Percentiles rank a stretch among this genome's conserved stretches.
Evolutionary conservation across 257 asterid species (phyloP).

Genomic region (Perilla frutescens): DNA sequence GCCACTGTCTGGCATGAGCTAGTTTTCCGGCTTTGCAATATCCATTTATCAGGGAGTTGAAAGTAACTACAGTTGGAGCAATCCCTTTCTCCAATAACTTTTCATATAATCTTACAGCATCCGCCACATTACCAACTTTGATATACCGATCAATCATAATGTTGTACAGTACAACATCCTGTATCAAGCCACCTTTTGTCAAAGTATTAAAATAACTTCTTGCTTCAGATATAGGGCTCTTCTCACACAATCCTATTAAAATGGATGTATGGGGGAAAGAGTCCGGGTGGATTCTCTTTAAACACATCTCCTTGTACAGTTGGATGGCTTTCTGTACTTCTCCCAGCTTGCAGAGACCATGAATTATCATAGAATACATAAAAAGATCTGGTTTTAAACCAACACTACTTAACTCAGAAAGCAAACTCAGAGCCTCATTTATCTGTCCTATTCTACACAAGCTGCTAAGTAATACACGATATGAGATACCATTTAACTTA

Average conservation of each 20-base stretch:
- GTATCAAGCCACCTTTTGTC: conserved; percentile 43
- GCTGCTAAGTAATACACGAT: conserved; percentile 54
- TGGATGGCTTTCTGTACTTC: conserved; percentile 52
- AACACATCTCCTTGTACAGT: conserved; percentile 54
- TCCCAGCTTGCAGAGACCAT: conserved; percentile 74
- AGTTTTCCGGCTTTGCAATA: conserved; percentile 58
- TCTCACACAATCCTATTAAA: conserved; percentile 60
- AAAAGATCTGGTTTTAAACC: conserved; percentile 60
- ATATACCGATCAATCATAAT: conserved; percentile 69
- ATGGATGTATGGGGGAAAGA: conserved; percentile 52
- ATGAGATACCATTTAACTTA: conserved; percentile 47
- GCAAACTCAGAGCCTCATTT: conserved; percentile 61
- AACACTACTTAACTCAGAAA: conserved; percentile 51
- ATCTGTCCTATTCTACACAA: conserved; percentile 66
- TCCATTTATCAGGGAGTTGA: conserved; percentile 72
- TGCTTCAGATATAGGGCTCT: conserved; percentile 56
- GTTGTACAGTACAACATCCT: conserved; percentile 67
- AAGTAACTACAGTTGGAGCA: conserved; percentile 65
- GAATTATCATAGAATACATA: conserved; percentile 65
- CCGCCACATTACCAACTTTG: conserved; percentile 61
- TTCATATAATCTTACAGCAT: conserved; percentile 55
- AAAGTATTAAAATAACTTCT: conserved; percentile 58
- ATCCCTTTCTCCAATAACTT: conserved; percentile 61
- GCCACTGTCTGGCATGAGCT: conserved; percentile 50
- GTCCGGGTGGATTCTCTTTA: conserved; percentile 46